These are phyloP conservation scores for Phialocephala subalpina DNA, from an alignment of 2,329 filamentous ascomycete genomes.

Conservation along the genomic window DNA sequence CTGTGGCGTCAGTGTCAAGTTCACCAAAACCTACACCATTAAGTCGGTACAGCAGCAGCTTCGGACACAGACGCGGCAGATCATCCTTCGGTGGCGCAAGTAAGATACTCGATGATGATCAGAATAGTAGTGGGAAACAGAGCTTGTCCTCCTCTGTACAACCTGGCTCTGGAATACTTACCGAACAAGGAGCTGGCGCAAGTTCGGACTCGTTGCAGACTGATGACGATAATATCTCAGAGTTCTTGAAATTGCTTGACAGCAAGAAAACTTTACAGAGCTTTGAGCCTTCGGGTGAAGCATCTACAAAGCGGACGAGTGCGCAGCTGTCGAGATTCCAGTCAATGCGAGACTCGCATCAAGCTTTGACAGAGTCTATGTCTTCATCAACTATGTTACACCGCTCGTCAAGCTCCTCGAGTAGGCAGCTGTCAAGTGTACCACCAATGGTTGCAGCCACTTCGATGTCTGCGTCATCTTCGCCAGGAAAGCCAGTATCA, in stretches of 20 bases:
- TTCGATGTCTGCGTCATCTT: constrained; percentile 85
- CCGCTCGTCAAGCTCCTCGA: constrained; percentile 79
- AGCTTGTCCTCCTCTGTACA: constrained; percentile 73
- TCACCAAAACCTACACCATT: constrained; percentile 82
- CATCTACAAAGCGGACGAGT: constrained; percentile 76
- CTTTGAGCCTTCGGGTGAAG: constrained; percentile 75
- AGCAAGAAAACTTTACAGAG: constrained; percentile 85
- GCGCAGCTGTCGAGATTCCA: constrained; percentile 87
- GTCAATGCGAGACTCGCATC: constrained; percentile 87
- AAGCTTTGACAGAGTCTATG: constrained; percentile 90
- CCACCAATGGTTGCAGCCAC: constrained; percentile 74
- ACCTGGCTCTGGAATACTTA: constrained; percentile 81
- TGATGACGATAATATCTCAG: constrained; percentile 92
- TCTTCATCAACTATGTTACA: constrained; percentile 88
- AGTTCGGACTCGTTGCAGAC: constrained; percentile 73
- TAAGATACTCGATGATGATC: constrained; percentile 72
- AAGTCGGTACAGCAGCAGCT: constrained; percentile 93
- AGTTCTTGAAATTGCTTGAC: constrained; percentile 90
- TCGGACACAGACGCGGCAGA: constrained; percentile 82
- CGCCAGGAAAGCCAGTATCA: constrained; percentile 88
- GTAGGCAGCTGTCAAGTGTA: constrained; percentile 65
- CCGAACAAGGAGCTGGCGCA: constrained; percentile 72
- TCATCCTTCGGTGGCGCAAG: constrained; percentile 79
- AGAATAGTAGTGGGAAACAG: constrained; percentile 81
- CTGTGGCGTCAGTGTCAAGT: constrained; percentile 71